Evolutionary conservation across 1,139 yeast species (phyloP).

Genomic region (Candida sp.): DNA sequence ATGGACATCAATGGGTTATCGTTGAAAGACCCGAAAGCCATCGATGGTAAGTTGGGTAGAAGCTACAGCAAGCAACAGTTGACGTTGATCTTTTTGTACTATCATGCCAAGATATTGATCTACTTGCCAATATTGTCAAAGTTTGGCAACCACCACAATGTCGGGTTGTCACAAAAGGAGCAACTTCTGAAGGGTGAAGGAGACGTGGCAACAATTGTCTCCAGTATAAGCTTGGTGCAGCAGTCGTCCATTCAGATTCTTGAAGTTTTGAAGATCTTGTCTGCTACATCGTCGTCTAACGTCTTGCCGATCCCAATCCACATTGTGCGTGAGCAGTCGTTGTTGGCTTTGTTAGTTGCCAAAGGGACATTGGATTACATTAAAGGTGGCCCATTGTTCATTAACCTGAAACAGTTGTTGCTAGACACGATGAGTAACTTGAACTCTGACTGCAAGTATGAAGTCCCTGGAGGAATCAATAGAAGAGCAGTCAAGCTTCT

Average conservation of each 20-base stretch:
- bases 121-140: slow-evolving; percentile 74
- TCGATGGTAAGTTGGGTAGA: slow-evolving; percentile 25
- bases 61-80: slow-evolving; percentile 54
- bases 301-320: slow-evolving; percentile 72
- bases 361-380: slow-evolving; percentile 84
- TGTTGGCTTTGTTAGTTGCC: slow-evolving; percentile 73
- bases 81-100: slow-evolving; percentile 67
- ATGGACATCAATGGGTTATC: slow-evolving; percentile 66
- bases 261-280: slow-evolving; percentile 57
- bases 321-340: slow-evolving; percentile 68
- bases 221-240: slow-evolving; percentile 64
- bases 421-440: slow-evolving; percentile 52
- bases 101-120: slow-evolving; percentile 79
- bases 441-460: slow-evolving; percentile 52
- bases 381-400: slow-evolving; percentile 81
- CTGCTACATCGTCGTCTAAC: slow-evolving; percentile 40
- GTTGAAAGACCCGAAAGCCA: slow-evolving; percentile 40
- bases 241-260: slow-evolving; percentile 75
- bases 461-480: slow-evolving; percentile 65
- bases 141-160: slow-evolving; percentile 48
- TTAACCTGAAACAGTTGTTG: slow-evolving; percentile 64
- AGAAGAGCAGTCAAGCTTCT: slow-evolving; percentile 56
- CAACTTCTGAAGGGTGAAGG: slow-evolving; percentile 31
- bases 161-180: slow-evolving; percentile 48
- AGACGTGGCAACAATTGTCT: slow-evolving; percentile 30